phyloP scores from a whole-genome alignment of 805 yeast species.

The Candida coquimbonensis region DNA sequence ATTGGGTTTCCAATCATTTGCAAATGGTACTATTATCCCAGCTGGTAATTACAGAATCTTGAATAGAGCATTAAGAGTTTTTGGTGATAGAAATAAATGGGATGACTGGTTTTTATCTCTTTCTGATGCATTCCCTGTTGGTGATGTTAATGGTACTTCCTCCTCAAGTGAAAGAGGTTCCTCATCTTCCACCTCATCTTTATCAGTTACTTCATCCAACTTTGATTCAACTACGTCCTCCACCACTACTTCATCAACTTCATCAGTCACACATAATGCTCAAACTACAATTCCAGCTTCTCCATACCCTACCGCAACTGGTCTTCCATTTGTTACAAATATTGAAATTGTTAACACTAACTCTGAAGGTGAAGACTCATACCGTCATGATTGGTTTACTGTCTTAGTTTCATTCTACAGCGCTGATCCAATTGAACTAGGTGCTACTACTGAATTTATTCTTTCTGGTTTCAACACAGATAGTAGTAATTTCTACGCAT shows the following conservation, averaged over 20 bases:
- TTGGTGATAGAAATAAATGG: constrained; percentile 4
- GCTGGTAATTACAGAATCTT: constrained; percentile 10
- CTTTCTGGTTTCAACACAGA: constrained; percentile 4
- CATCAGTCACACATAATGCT: neutral
- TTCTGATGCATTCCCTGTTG: constrained; percentile 5
- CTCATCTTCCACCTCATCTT: constrained; percentile 26
- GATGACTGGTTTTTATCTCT: constrained; percentile 9
- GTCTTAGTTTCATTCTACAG: constrained; percentile 1
- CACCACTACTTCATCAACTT: neutral
- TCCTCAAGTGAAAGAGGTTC: constrained; percentile 19
- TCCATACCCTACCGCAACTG: constrained; percentile 2
- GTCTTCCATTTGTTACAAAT: neutral
- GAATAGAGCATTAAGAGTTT: constrained; percentile 6
- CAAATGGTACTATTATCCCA: constrained; percentile 9
- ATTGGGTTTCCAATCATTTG: constrained; percentile 4
- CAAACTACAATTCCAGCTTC: neutral
- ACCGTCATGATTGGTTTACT: constrained; percentile 3
- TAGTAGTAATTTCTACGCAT: neutral
- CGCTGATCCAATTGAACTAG: constrained; percentile 3
- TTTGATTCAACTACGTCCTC: neutral
- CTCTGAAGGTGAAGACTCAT: neutral
- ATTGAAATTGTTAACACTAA: constrained; percentile 3
- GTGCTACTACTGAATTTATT: constrained; percentile 3
- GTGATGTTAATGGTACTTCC: neutral
- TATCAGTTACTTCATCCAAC: neutral